A percentile compares a stretch with the other conserved stretches of the same genome.
phyloP scores from a whole-genome alignment of 2,329 filamentous ascomycete species.

The Talaromyces islandicus region DNA sequence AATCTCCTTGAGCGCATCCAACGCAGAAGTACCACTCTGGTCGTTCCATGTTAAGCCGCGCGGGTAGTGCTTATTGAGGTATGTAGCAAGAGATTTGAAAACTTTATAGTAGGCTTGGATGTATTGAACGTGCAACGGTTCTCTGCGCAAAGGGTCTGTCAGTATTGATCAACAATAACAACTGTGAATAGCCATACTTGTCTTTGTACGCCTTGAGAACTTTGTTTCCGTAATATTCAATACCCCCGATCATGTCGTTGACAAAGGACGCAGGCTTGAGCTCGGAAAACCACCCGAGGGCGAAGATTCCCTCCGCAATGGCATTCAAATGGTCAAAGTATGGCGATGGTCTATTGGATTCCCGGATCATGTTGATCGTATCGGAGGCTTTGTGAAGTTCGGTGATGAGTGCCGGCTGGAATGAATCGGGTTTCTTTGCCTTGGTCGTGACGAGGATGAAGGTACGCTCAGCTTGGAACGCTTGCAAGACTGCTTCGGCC shows the following conservation, averaged over 20 bases:
- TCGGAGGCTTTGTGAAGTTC: slow-evolving; percentile 80
- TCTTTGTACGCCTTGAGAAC: slow-evolving; percentile 89
- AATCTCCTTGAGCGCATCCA: slow-evolving; percentile 60
- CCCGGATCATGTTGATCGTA: slow-evolving; percentile 72
- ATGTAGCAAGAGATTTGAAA: slow-evolving; percentile 75
- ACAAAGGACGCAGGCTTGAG: slow-evolving; percentile 79
- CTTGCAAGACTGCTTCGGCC: slow-evolving; percentile 52
- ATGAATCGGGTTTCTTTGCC: slow-evolving; percentile 82
- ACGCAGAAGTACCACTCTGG: slow-evolving; percentile 64
- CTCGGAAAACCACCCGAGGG: slow-evolving; percentile 86
- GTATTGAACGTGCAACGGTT: slow-evolving; percentile 77
- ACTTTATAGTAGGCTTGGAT: slow-evolving; percentile 88
- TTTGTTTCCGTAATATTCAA: slow-evolving; percentile 91
- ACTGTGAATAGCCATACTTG: slow-evolving; percentile 46
- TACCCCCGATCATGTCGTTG: slow-evolving; percentile 72
- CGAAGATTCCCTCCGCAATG: slow-evolving; percentile 83
- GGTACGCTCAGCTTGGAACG: slow-evolving; percentile 79
- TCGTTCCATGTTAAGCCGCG: slow-evolving; percentile 83
- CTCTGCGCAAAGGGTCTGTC: slow-evolving; percentile 45
- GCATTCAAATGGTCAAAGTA: slow-evolving; percentile 78
- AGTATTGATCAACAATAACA: neutral
- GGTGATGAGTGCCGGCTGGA: slow-evolving; percentile 69
- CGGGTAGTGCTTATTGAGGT: slow-evolving; percentile 76
- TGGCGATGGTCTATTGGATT: slow-evolving; percentile 69
- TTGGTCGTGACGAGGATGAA: slow-evolving; percentile 85